Conservation (phyloP, 306 rosid genomes). For the Quercus parvula region DNA sequence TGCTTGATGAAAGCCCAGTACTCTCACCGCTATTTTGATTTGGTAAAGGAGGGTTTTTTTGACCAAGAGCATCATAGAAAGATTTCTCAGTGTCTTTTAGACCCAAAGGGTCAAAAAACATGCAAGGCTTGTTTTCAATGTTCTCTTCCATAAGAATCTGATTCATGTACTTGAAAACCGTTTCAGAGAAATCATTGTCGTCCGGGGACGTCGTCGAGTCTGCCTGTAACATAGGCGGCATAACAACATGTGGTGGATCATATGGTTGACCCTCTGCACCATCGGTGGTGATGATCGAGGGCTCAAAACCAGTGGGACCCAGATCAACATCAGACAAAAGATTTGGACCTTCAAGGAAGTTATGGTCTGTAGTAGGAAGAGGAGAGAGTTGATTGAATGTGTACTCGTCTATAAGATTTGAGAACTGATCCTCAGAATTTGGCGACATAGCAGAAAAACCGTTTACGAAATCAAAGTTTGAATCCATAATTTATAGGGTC, state of each 20-base stretch:
- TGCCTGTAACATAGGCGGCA: not conserved
- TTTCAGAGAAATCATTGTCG: constrained; percentile 52
- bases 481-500: constrained; percentile 21
- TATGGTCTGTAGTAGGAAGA: not conserved
- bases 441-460: not conserved
- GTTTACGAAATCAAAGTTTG: constrained; percentile 21
- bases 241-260: not conserved
- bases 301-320: constrained; percentile 10
- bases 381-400: constrained; percentile 22
- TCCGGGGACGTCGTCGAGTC: constrained; percentile 32
- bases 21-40: constrained; percentile 1
- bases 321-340: constrained; percentile 14
- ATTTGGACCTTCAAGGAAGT: constrained; percentile 5
- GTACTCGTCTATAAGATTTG: constrained; percentile 7
- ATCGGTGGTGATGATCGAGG: not conserved
- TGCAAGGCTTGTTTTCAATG: constrained; percentile 65
- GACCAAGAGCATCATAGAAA: constrained; percentile 71
- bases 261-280: constrained; percentile 5
- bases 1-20: constrained; percentile 13
- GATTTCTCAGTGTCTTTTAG: constrained; percentile 81
- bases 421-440: constrained; percentile 11
- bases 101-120: constrained; percentile 74
- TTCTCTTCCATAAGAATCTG: constrained; percentile 80
- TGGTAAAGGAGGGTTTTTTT: constrained; percentile 46
- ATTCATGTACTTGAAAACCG: constrained; percentile 55